Evolutionary conservation across 495 filamentous ascomycete species (phyloP).

Genomic region (Neurospora terricola): DNA sequence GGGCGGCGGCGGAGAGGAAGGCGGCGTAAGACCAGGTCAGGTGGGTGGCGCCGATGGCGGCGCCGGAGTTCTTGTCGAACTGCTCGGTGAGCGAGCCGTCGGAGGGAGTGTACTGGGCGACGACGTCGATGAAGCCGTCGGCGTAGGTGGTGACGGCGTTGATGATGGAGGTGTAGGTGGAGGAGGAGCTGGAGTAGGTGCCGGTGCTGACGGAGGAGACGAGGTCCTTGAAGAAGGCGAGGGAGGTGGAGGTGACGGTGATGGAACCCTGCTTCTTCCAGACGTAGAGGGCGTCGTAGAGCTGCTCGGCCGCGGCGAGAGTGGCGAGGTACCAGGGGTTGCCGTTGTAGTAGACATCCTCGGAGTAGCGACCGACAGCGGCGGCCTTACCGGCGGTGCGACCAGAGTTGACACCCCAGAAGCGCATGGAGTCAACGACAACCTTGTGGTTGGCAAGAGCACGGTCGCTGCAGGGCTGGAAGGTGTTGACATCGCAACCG

Average conservation of each 20-base stretch:
- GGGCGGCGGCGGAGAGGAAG: slow-evolving; percentile 49
- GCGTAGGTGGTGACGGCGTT: slow-evolving; percentile 50
- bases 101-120: slow-evolving; percentile 34
- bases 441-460: slow-evolving; percentile 57
- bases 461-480: slow-evolving; percentile 54
- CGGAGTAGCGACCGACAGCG: slow-evolving; percentile 58
- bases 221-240: slow-evolving; percentile 50
- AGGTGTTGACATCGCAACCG: slow-evolving; percentile 46
- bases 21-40: slow-evolving; percentile 62
- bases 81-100: slow-evolving; percentile 54
- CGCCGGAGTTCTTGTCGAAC: slow-evolving; percentile 42
- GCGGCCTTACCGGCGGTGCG: slow-evolving; percentile 40
- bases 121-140: slow-evolving; percentile 51
- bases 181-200: slow-evolving; percentile 36
- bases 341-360: slow-evolving; percentile 57
- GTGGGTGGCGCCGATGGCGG: slow-evolving; percentile 45
- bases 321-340: slow-evolving; percentile 61
- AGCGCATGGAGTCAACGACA: slow-evolving; percentile 53
- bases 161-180: slow-evolving; percentile 41
- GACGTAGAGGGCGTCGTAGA: slow-evolving; percentile 55
- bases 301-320: slow-evolving; percentile 53
- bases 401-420: slow-evolving; percentile 50
- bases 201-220: slow-evolving; percentile 37
- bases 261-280: slow-evolving; percentile 45
- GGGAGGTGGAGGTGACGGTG: slow-evolving; percentile 40